Percentiles rank a stretch among this genome's conserved stretches.
Conservation (phyloP, 306 rosid species). For the Benincasa hispida region DNA sequence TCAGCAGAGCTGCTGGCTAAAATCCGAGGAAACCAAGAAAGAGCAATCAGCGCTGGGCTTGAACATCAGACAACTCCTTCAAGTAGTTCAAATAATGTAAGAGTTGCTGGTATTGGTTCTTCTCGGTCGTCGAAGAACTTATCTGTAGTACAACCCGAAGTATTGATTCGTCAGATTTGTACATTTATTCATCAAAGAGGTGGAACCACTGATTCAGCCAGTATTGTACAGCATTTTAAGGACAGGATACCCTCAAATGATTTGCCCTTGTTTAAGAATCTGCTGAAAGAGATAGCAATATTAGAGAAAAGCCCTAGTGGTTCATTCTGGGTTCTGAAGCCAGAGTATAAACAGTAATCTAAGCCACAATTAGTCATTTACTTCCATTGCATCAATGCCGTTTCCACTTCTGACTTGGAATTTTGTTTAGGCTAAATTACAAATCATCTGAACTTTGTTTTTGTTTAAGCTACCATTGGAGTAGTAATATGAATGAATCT, state of each 20-base stretch:
- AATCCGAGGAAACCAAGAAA: slow-evolving; percentile 66
- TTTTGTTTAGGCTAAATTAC: neutral
- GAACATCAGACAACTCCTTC: slow-evolving; percentile 37
- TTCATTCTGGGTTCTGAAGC: slow-evolving; percentile 66
- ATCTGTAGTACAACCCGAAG: slow-evolving; percentile 64
- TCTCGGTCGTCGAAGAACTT: slow-evolving; percentile 33
- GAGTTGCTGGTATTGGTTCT: slow-evolving; percentile 28
- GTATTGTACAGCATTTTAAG: slow-evolving; percentile 76
- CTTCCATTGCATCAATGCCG: neutral
- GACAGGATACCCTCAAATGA: slow-evolving; percentile 61
- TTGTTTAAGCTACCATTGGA: no score
- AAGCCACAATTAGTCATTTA: neutral
- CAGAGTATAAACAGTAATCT: slow-evolving; percentile 44
- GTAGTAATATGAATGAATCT: neutral
- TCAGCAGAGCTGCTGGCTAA: slow-evolving; percentile 63
- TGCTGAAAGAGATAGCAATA: slow-evolving; percentile 77
- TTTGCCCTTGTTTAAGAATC: slow-evolving; percentile 87
- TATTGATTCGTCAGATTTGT: slow-evolving; percentile 66
- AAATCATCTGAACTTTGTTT: no score
- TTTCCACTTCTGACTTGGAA: neutral
- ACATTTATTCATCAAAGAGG: slow-evolving; percentile 72
- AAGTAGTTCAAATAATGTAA: slow-evolving; percentile 25
- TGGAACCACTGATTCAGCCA: slow-evolving; percentile 48
- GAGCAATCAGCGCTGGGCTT: slow-evolving; percentile 55
- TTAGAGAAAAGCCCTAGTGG: slow-evolving; percentile 51